Evolutionary conservation across 306 rosid genomes (phyloP), one percentile per base, ranked within the genome.

Genomic region (Pyrus betulifolia): DNA sequence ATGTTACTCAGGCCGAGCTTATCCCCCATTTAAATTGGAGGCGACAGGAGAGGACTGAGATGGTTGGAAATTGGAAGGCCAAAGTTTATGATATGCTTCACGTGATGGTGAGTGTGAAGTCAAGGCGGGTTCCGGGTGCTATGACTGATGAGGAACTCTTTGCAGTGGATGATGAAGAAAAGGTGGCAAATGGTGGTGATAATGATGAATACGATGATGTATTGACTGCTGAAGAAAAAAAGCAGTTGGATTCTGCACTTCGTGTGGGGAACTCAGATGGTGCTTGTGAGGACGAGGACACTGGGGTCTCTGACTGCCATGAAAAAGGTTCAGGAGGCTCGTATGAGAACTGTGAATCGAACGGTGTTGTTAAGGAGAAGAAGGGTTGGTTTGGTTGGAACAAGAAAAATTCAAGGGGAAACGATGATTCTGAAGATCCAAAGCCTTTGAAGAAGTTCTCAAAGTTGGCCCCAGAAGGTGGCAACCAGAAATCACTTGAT

Each of bases 311-410:
- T 65, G 91, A 85, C 58, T 79, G 77, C 83, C 96, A 85, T 70
- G 98, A 92, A 87, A 89, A 91, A 85, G 93, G 88, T 78, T 85
- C 86, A 17, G 77, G 72, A 58, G 86, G 85, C 71, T 71, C 87
- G 65, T 58, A 76, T 82, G 97, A 90, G 76, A 94, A 88, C 40
- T 73, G 85, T 79, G 98, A 92, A 69, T 79, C 88, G 75, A 92
- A 91, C 79, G 93, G 96, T 58, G 80, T 31, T 67, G 83, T 73
- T 78, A 96, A 93, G 86, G 99, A 96, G 80, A 96, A 91, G 87
- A 96, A 96, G 87, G 82, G 97, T 88, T 96, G 98, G 99, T 89
- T 93, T 87, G 97, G 93, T 83, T 91, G 97, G 99, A 95, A 92
- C 79, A 95, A 93, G 86, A 96, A 96, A 82, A 79, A 30, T 78